Conservation (phyloP, 73 alveolate genomes). For the Tetrahymena borealis region DNA sequence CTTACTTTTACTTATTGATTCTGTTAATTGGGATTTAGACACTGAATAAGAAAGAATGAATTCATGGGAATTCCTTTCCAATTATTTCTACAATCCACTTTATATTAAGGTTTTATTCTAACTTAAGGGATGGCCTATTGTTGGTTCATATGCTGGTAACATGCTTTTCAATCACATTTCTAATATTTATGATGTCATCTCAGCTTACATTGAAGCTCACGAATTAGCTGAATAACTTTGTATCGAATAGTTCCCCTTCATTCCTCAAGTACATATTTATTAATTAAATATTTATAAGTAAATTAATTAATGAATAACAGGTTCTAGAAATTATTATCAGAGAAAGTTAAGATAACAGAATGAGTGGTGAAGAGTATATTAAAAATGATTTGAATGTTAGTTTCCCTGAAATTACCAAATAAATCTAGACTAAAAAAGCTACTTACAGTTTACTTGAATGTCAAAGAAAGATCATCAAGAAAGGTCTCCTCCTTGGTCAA, state of each 20-base stretch:
- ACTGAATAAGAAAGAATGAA: slow-evolving; percentile 39
- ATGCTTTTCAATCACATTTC: slow-evolving; percentile 28
- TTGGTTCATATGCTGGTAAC: slow-evolving; percentile 21
- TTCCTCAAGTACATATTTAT: neutral
- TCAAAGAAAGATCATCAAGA: slow-evolving; percentile 3
- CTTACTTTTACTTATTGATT: slow-evolving; percentile 16
- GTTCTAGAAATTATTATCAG: neutral
- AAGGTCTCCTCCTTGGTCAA: slow-evolving; percentile 5
- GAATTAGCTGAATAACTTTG: slow-evolving; percentile 6
- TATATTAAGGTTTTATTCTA: slow-evolving; percentile 12
- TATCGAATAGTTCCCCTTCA: neutral
- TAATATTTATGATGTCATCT: slow-evolving; percentile 27
- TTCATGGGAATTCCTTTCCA: slow-evolving; percentile 44
- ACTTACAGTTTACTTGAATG: slow-evolving; percentile 25
- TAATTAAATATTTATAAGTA: no score
- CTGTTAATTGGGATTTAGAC: slow-evolving; percentile 42
- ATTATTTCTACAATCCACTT: slow-evolving; percentile 7
- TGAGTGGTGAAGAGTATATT: slow-evolving; percentile 28
- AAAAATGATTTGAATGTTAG: slow-evolving; percentile 29
- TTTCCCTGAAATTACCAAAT: slow-evolving; percentile 22
- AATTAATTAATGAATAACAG: neutral
- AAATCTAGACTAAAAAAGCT: slow-evolving; percentile 29
- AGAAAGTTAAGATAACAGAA: slow-evolving; percentile 32
- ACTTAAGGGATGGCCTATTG: slow-evolving; percentile 11
- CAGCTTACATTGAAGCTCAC: slow-evolving; percentile 36